phyloP scores from a whole-genome alignment of 2,329 filamentous ascomycete genomes.

The Ampelomyces quisqualis region DNA sequence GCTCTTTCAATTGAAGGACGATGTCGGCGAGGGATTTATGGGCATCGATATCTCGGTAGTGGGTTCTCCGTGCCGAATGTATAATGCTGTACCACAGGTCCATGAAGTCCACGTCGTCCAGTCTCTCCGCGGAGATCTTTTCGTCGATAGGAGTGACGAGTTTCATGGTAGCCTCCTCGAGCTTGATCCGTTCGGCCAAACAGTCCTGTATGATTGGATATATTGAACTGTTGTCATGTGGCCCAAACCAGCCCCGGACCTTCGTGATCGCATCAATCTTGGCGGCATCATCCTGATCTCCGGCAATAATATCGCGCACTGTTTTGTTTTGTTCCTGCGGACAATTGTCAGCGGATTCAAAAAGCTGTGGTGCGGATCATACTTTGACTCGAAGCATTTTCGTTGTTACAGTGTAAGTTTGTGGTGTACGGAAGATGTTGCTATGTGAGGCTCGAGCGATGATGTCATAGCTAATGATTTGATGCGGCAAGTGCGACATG shows the following conservation, averaged over 20 bases:
- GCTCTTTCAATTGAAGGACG: conserved; percentile 27
- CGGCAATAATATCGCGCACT: conserved; percentile 21
- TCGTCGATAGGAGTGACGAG: conserved; percentile 31
- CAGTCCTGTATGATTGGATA: conserved; percentile 31
- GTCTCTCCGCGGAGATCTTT: conserved; percentile 17
- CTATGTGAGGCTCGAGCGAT: not conserved
- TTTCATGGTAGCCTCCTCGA: conserved; percentile 16
- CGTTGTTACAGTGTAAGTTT: too few species aligned
- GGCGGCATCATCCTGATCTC: conserved; percentile 11
- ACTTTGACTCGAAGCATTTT: conserved; percentile 4
- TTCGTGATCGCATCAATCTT: conserved; percentile 36
- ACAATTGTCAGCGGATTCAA: too few species aligned
- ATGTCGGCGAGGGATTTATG: conserved; percentile 26
- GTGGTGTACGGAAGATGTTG: too few species aligned
- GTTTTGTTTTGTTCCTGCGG: conserved; percentile 24
- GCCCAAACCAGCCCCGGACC: conserved; percentile 34
- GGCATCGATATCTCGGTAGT: conserved; percentile 11
- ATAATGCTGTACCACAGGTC: conserved; percentile 38
- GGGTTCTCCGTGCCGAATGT: conserved; percentile 30
- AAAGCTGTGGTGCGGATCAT: too few species aligned
- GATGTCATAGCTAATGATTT: conserved; percentile 1
- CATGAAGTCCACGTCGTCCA: conserved; percentile 22
- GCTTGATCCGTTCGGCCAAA: conserved; percentile 14
- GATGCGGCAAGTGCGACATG: not conserved
- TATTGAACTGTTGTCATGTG: conserved; percentile 21